Evolutionary conservation across 208 protist species (phyloP).

Genomic region (Phytomonas francai): DNA sequence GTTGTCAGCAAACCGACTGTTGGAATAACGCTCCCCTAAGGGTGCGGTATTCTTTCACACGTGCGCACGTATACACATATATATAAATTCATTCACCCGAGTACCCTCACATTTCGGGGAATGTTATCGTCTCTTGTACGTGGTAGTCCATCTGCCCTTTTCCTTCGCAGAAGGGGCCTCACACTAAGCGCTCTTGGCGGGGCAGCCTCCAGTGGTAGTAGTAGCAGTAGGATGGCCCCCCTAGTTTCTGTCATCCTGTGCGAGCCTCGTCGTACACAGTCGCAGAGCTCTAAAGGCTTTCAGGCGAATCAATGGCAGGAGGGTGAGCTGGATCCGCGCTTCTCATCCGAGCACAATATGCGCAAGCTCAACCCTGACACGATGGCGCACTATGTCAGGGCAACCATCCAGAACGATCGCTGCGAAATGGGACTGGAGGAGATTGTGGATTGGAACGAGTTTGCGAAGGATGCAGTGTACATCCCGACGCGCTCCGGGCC

Average conservation of each 20-base stretch:
- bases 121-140: no score
- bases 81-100: no score
- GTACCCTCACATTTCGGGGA: no score
- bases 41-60: no score
- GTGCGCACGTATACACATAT: no score
- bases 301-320: constrained; percentile 46
- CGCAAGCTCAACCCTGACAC: constrained; percentile 74
- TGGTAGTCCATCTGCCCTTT: no score
- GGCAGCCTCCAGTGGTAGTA: no score
- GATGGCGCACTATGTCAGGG: constrained; percentile 83
- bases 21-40: no score
- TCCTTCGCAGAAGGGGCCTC: no score
- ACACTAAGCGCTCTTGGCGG: no score
- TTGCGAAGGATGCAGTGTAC: constrained; percentile 82
- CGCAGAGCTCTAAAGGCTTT: constrained; percentile 50
- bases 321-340: constrained; percentile 63
- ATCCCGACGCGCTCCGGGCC: constrained; percentile 77
- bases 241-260: not conserved
- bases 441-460: constrained; percentile 83
- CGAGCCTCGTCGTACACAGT: constrained; percentile 34
- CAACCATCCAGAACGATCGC: constrained; percentile 84
- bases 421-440: constrained; percentile 80
- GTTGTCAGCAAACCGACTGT: no score
- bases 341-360: constrained; percentile 60
- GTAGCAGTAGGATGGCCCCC: no score